A percentile compares a stretch with the other conserved stretches of the same genome.
These are phyloP conservation scores for Xylaria sp. DNA, from an alignment of 2,329 filamentous ascomycete species.

Conservation along the genomic window DNA sequence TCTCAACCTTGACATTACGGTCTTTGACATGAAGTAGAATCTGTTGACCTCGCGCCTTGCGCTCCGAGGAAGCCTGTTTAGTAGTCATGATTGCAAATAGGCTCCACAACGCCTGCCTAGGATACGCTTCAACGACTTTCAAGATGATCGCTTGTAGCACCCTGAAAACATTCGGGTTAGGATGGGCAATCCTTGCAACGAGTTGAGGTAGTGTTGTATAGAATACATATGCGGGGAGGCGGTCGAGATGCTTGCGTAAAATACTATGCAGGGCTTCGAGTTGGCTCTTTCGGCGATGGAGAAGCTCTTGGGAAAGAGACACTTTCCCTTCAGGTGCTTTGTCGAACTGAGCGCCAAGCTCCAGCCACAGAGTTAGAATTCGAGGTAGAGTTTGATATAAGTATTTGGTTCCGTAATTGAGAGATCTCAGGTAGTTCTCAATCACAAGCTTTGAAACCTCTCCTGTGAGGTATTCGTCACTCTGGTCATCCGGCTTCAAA, in stretches of 20 bases:
- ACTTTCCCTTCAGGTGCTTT: slow-evolving; percentile 67
- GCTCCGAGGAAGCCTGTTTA: slow-evolving; percentile 70
- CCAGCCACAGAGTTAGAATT: slow-evolving; percentile 92
- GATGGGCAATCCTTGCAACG: slow-evolving; percentile 93
- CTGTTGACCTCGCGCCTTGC: slow-evolving; percentile 63
- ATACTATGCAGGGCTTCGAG: slow-evolving; percentile 77
- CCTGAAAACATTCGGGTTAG: slow-evolving; percentile 79
- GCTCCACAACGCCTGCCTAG: slow-evolving; percentile 91
- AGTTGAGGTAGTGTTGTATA: slow-evolving; percentile 90
- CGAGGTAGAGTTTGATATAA: slow-evolving; percentile 94
- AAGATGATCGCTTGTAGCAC: slow-evolving; percentile 81
- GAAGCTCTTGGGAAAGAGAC: slow-evolving; percentile 63
- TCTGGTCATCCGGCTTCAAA: slow-evolving; percentile 80
- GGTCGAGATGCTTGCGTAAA: slow-evolving; percentile 79
- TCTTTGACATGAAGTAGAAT: slow-evolving; percentile 63
- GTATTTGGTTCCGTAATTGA: slow-evolving; percentile 92
- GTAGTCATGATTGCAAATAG: slow-evolving; percentile 88
- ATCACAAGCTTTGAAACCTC: slow-evolving; percentile 87
- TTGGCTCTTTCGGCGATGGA: slow-evolving; percentile 68
- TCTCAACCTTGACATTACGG: slow-evolving; percentile 63
- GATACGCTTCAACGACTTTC: slow-evolving; percentile 87
- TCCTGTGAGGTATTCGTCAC: slow-evolving; percentile 78
- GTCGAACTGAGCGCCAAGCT: slow-evolving; percentile 81
- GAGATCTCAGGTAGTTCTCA: slow-evolving; percentile 89
- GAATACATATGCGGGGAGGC: slow-evolving; percentile 79